Evolutionary conservation across 2,329 filamentous ascomycete species (phyloP).

Genomic region (Aureobasidium vineae): DNA sequence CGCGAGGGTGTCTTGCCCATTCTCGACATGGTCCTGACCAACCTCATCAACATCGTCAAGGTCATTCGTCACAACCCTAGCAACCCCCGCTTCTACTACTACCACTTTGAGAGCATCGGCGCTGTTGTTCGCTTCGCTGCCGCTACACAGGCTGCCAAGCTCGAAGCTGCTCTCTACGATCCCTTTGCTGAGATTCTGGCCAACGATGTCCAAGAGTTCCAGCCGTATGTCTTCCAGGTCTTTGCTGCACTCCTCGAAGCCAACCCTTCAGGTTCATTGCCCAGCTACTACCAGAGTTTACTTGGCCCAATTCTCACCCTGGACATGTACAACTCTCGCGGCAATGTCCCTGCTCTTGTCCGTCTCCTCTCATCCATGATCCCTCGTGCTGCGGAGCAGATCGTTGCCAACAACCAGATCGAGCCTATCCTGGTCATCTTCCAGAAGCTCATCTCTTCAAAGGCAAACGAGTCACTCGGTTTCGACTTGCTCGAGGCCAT

Average conservation of each 20-base stretch:
- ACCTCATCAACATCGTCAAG: constrained; percentile 84
- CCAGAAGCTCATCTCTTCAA: constrained; percentile 79
- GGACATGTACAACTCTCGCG: constrained; percentile 84
- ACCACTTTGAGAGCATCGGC: constrained; percentile 91
- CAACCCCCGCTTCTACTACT: constrained; percentile 98
- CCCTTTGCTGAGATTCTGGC: constrained; percentile 78
- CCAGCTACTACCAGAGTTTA: constrained; percentile 75
- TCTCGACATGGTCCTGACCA: constrained; percentile 73
- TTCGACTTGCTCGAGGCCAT: constrained; percentile 89
- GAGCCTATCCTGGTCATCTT: constrained; percentile 93
- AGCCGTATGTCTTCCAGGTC: constrained; percentile 94
- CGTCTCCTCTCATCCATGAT: constrained; percentile 82
- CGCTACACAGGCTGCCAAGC: constrained; percentile 64
- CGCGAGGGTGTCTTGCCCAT: constrained; percentile 74
- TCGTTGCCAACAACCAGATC: constrained; percentile 75
- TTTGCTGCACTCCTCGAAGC: constrained; percentile 87
- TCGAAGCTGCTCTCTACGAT: constrained; percentile 78
- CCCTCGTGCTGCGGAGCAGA: constrained; percentile 68
- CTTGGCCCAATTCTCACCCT: constrained; percentile 76
- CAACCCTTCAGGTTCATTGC: constrained; percentile 74
- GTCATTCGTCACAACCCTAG: constrained; percentile 93
- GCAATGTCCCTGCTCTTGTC: constrained; percentile 88
- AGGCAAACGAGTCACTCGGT: constrained; percentile 78
- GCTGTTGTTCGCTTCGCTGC: constrained; percentile 78
- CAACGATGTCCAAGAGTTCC: constrained; percentile 87